phyloP scores from a whole-genome alignment of 164 flowering plant species.

The Aristolochia contorta region DNA sequence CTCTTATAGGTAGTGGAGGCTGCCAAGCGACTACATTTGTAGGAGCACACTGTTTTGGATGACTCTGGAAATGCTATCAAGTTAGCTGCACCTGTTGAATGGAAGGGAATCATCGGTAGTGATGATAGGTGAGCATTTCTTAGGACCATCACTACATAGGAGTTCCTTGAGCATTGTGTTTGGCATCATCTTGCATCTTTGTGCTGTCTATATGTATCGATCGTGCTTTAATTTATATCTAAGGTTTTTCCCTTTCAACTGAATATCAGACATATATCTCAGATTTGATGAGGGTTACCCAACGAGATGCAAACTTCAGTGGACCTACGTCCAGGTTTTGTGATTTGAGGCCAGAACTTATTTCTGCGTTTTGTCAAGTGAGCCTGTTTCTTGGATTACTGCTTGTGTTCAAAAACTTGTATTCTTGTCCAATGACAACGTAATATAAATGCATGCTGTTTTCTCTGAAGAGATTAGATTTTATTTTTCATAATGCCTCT shows the following conservation, averaged over 20 bases:
- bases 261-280: slow-evolving; percentile 77
- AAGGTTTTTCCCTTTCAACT: background rate
- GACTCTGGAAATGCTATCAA: slow-evolving; percentile 69
- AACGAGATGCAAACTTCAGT: slow-evolving; percentile 93
- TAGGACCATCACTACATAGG: too few relatives aligned
- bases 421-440: too few relatives aligned
- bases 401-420: too few relatives aligned
- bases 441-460: too few relatives aligned
- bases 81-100: slow-evolving; percentile 96
- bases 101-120: slow-evolving; percentile 99
- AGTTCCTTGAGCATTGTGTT: too few relatives aligned
- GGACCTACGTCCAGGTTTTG: too few relatives aligned
- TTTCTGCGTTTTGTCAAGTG: slow-evolving; percentile 80
- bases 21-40: slow-evolving; percentile 88
- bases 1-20: slow-evolving; percentile 71
- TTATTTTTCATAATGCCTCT: too few relatives aligned
- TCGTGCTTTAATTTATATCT: background rate
- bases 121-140: slow-evolving; percentile 78
- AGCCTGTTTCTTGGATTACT: slow-evolving; percentile 3
- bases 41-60: slow-evolving; percentile 81
- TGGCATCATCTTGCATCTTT: too few relatives aligned
- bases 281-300: slow-evolving; percentile 97
- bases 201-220: background rate
- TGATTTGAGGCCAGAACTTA: too few relatives aligned
- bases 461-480: too few relatives aligned